A percentile compares a stretch with the other conserved stretches of the same genome.
Evolutionary conservation across 768 basidiomycete species (phyloP).

Genomic region (Boletus reticuloceps): DNA sequence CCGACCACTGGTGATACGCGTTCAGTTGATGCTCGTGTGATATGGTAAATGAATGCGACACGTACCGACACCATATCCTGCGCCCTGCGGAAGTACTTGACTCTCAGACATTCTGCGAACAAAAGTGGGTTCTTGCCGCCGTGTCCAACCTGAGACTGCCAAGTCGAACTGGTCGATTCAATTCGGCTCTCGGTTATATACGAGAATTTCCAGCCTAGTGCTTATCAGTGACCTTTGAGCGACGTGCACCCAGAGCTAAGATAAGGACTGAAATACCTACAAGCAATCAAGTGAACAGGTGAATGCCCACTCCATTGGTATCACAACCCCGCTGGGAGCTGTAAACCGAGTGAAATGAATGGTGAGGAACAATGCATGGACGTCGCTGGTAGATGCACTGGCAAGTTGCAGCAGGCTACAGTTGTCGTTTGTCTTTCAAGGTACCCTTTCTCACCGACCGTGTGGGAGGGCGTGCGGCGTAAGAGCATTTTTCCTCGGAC

Average conservation of each 20-base stretch:
- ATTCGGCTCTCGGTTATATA: constrained; percentile 2
- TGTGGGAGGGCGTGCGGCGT: too few species aligned
- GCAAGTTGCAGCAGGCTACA: too few species aligned
- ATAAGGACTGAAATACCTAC: constrained; percentile 12
- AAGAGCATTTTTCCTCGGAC: too few species aligned
- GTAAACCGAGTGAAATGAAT: too few species aligned
- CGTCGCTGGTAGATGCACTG: too few species aligned
- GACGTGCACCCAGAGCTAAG: neutral
- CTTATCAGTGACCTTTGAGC: constrained; percentile 13
- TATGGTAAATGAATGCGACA: constrained; percentile 2
- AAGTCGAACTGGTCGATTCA: neutral
- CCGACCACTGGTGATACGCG: constrained; percentile 45
- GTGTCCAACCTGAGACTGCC: neutral
- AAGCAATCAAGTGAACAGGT: too few species aligned
- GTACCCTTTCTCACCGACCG: too few species aligned
- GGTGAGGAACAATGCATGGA: too few species aligned
- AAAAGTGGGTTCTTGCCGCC: neutral
- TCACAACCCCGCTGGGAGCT: too few species aligned
- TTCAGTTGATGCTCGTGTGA: neutral
- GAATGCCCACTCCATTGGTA: too few species aligned
- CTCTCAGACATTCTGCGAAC: constrained; percentile 22
- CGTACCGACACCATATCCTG: constrained; percentile 82
- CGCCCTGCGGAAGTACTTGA: constrained; percentile 68
- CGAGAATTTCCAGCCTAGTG: neutral
- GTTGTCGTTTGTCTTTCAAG: too few species aligned